Evolutionary conservation across 2,329 filamentous ascomycete species (phyloP).

Genomic region (Penicillium nordicum): DNA sequence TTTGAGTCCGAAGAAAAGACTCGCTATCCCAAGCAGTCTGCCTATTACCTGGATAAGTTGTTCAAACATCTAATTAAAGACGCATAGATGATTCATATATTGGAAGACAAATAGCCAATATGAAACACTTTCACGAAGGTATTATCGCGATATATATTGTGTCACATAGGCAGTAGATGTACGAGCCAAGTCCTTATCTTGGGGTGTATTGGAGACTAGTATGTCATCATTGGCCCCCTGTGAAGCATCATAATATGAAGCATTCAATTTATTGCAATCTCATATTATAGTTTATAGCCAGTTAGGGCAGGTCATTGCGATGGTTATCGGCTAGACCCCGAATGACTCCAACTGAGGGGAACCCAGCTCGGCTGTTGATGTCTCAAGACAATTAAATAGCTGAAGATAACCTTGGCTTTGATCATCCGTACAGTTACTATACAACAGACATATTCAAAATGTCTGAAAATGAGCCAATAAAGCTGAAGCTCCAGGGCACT

Average conservation of each 20-base stretch:
- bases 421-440: neutral
- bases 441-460: constrained; percentile 49
- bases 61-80: constrained; percentile 61
- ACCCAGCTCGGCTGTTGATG: constrained; percentile 2
- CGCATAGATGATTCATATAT: neutral
- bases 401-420: neutral
- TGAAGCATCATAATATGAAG: neutral
- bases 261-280: neutral
- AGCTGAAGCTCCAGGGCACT: constrained; percentile 24
- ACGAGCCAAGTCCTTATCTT: neutral
- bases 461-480: constrained; percentile 27
- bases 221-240: neutral
- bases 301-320: constrained; percentile 17
- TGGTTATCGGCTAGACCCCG: constrained; percentile 14
- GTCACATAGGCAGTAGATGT: too few relatives aligned
- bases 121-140: neutral
- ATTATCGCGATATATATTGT: too few relatives aligned
- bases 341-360: constrained; percentile 18
- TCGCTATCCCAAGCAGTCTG: constrained; percentile 73
- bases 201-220: neutral
- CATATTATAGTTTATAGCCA: neutral
- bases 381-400: neutral
- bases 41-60: constrained; percentile 62
- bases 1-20: constrained; percentile 68
- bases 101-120: neutral